A percentile compares a stretch with the other conserved stretches of the same genome.
Evolutionary conservation across 2,329 filamentous ascomycete species (phyloP).

Genomic region (Epichloe bromicola): DNA sequence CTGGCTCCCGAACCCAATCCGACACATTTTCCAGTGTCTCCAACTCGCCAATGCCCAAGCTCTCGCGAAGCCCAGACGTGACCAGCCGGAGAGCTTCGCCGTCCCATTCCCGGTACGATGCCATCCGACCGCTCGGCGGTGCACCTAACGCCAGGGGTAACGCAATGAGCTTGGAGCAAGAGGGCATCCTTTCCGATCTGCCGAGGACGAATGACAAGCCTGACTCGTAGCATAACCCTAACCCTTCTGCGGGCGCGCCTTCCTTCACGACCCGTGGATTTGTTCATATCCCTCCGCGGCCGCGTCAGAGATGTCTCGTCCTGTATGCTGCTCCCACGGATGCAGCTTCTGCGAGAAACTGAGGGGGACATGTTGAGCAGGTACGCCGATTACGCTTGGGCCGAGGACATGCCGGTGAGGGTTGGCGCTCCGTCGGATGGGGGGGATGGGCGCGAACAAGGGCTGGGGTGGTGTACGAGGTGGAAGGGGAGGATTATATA

Average conservation of each 20-base stretch:
- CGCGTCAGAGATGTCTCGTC: conserved; percentile 42
- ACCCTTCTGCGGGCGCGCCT: background rate
- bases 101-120: conserved; percentile 52
- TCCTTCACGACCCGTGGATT: conserved; percentile 6
- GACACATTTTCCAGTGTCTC: conserved; percentile 69
- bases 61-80: conserved; percentile 48
- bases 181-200: conserved; percentile 25
- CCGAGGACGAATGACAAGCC: background rate
- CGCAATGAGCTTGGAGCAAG: conserved; percentile 58
- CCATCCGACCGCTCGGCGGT: conserved; percentile 62
- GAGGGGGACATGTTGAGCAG: conserved; percentile 37
- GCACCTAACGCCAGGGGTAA: conserved; percentile 76
- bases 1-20: conserved; percentile 31
- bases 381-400: conserved; percentile 59
- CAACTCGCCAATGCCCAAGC: conserved; percentile 58
- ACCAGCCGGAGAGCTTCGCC: conserved; percentile 28
- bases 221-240: too few relatives aligned
- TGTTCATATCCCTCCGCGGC: conserved; percentile 37
- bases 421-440: conserved; percentile 84
- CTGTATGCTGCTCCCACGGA: conserved; percentile 53
- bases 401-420: conserved; percentile 49
- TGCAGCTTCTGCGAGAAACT: conserved; percentile 44
- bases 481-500: conserved; percentile 32
- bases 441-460: conserved; percentile 76
- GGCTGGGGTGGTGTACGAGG: conserved; percentile 36